A percentile compares a stretch with the other conserved stretches of the same genome.
Evolutionary conservation across 352 stramenopile species (phyloP).

Genomic region (Phytopythium kandeliae): DNA sequence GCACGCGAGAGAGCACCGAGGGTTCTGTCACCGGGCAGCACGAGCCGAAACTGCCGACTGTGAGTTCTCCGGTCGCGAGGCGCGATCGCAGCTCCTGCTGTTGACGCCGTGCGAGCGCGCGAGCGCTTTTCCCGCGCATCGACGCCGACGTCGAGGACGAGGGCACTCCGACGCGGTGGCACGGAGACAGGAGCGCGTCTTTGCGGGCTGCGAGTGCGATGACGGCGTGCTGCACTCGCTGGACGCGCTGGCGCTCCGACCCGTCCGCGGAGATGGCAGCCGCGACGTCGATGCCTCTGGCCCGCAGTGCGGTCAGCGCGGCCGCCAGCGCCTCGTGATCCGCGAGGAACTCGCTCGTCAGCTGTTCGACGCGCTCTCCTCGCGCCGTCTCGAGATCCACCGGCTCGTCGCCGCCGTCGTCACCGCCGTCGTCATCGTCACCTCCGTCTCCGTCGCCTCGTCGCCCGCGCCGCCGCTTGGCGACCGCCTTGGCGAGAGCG

Average conservation of each 20-base stretch:
- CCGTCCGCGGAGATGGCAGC: constrained; percentile 17
- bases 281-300: constrained; percentile 28
- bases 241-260: constrained; percentile 30
- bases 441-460: constrained; percentile 6
- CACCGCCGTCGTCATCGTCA: constrained; percentile 12
- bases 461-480: background rate
- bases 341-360: constrained; percentile 34
- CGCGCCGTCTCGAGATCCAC: constrained; percentile 28
- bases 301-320: constrained; percentile 26
- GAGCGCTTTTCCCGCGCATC: too few species aligned
- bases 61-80: constrained; percentile 33
- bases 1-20: constrained; percentile 5
- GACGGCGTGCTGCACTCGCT: constrained; percentile 20
- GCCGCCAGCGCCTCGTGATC: constrained; percentile 34
- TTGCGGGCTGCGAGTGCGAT: constrained; percentile 27
- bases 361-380: constrained; percentile 33
- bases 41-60: constrained; percentile 48
- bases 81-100: constrained; percentile 5
- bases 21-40: constrained; percentile 30
- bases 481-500: constrained; percentile 9
- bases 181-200: constrained; percentile 39
- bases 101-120: background rate
- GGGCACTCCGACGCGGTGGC: constrained; percentile 21
- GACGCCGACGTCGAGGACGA: too few species aligned
- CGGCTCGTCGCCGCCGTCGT: constrained; percentile 14